These are phyloP conservation scores for Harringtonia lauricola DNA, from an alignment of 2,329 filamentous ascomycete genomes.

Conservation along the genomic window DNA sequence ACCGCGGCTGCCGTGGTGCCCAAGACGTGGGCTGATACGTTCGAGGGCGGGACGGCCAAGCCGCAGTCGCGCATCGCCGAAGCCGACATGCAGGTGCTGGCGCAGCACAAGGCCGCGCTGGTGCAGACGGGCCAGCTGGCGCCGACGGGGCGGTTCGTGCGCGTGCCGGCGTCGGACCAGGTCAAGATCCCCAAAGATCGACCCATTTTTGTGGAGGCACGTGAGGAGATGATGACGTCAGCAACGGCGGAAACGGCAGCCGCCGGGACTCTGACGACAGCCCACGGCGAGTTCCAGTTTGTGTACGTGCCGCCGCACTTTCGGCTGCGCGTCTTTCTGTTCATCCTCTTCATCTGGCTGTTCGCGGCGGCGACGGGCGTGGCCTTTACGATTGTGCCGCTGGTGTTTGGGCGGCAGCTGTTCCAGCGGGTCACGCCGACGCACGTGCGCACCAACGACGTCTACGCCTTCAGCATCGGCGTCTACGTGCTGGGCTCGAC, in stretches of 20 bases:
- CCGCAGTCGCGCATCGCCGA: conserved; percentile 24
- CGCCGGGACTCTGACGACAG: background rate
- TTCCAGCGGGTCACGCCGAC: conserved; percentile 63
- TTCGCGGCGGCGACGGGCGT: conserved; percentile 87
- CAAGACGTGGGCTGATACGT: conserved; percentile 46
- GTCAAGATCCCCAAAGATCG: conserved; percentile 83
- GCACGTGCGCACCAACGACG: conserved; percentile 74
- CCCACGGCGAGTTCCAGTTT: conserved; percentile 52
- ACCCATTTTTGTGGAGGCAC: conserved; percentile 69
- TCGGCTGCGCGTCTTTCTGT: conserved; percentile 65
- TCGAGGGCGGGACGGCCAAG: conserved; percentile 34
- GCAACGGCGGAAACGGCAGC: background rate
- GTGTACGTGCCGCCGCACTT: conserved; percentile 84
- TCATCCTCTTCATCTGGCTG: conserved; percentile 84
- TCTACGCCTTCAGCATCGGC: conserved; percentile 91
- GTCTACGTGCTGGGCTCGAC: conserved; percentile 67
- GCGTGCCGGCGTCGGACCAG: conserved; percentile 89
- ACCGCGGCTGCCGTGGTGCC: conserved; percentile 30
- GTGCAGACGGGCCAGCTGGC: conserved; percentile 43
- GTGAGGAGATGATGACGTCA: too few species aligned
- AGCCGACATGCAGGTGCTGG: conserved; percentile 24
- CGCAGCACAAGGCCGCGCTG: conserved; percentile 31
- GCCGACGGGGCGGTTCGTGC: conserved; percentile 71
- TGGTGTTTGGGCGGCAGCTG: conserved; percentile 72
- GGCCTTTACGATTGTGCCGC: conserved; percentile 71